Base-by-base conservation (phyloP, 352 stramenopile species). In the Phytophthora sansomeana region DNA sequence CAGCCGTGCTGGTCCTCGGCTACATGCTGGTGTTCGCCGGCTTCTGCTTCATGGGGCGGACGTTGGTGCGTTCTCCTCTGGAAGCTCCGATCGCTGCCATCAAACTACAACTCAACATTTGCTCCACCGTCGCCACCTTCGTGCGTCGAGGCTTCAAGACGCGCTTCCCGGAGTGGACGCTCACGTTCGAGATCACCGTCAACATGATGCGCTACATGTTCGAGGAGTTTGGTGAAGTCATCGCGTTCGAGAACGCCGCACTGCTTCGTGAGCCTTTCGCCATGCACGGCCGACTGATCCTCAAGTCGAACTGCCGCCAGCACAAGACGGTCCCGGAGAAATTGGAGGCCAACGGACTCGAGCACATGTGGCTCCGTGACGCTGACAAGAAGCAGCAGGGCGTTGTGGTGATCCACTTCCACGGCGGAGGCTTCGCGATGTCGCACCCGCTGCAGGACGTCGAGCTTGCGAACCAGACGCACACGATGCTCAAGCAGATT, bases 351-450 rank as follows among this genome's bases (percentile, higher is more conserved):
- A 74, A 74, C 51, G 67, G 58, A 4, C 57, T 78, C 32, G 73
- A 81, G 38, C 73, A 81, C 42, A 48, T 72, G 48, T 81, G 74
- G 67, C 41, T 74, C n/a, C 67, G 74, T 16, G 63, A 72, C 55
- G 24, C 46, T 1, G 17, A 50, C 5, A 58, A 41, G 32, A 46
- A 35, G 16, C 33, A 55, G 21, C 65, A 71, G n/a, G 63, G 55
- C 9, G 55, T 76, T 10, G 64, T 85, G 14, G 67, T 85, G 32
- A 60, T 81, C 11, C 74, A 78, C 28, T 78, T 69, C 55, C 73
- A 80, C 35, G 76, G 76, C 24, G 76, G 69, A 28, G 76, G 73
- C 14, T 85, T 66, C 47, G 58, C 46, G 30, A 56, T 68, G 30
- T 75, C 60, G 29, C 49, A 72, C 46, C 49, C 56, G 16, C 56